Evolutionary conservation across 345 rosid species (phyloP), one percentile per base, ranked within the genome.

Genomic region (Sisymbrium altissimum): DNA sequence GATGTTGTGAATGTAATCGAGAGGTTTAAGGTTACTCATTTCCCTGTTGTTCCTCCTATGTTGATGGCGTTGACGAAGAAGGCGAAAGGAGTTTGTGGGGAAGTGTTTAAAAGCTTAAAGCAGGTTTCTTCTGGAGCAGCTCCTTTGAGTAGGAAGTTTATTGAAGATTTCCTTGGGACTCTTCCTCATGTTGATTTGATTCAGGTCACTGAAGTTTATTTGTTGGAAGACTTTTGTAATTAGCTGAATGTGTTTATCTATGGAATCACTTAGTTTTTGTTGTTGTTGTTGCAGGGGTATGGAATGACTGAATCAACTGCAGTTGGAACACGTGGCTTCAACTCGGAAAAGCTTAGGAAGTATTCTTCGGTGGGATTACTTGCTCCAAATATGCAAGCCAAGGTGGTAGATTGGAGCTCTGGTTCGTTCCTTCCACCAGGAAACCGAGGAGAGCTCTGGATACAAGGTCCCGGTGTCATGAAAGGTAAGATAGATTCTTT

Each of bases 41-140:
- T 91, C 45, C 92, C 91, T 0, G 86, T 86, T 48, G 97, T 86
- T 62, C 98, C 98, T 3, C 96, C 97, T 0, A 82, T 93, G 54
- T 70, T 93, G 76, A 63, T 60, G 66, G 81, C 88, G 0, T 63
- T 93, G 82, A 78, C 84, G 27, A 82, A 70, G 66, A 70, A 30
- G 7, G 86, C 83, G 3, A 78, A 79, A 55, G 68, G 75, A 60
- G 75, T 62, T 57, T 30, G 66, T 62, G 84, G 80, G 11, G 62
- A 75, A 61, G 66, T 63, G 67, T 82, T 93, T 43, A 81, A 50
- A 79, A 89, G 90, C 66, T 82, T 93, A 78, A 90, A 89, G 83
- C 94, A 89, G 78, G 89, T 93, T 81, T 89, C 92, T 29, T 82
- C 75, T 44, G 98, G 98, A 44, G 98, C 97, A 27, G 97, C 98